Conservation (phyloP, 768 basidiomycete genomes). For the Suillus clintonianus region DNA sequence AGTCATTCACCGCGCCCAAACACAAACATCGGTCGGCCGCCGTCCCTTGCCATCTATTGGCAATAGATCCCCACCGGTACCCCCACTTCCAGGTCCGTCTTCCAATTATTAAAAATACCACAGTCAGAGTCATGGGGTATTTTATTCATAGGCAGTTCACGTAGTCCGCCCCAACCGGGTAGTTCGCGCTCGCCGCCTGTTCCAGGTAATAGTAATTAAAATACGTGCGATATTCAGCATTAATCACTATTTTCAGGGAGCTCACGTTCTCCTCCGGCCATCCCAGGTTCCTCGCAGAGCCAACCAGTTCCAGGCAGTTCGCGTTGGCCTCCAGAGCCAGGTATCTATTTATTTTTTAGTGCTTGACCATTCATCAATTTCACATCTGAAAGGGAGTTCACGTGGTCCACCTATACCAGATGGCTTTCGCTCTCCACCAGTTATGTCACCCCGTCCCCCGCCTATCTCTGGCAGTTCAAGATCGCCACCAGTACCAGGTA, state of each 20-base stretch:
- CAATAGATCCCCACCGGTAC: not conserved
- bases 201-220: slow-evolving; percentile 1
- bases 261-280: not conserved
- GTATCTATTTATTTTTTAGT: not conserved
- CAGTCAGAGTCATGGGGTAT: not conserved
- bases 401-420: not conserved
- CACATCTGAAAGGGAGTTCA: not conserved
- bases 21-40: slow-evolving; percentile 23
- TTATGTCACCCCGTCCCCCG: not conserved
- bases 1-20: slow-evolving; percentile 2
- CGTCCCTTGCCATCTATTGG: slow-evolving; percentile 27
- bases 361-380: not conserved
- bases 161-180: not conserved
- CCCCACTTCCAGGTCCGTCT: slow-evolving; percentile 2
- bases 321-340: not conserved
- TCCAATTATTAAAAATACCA: not conserved
- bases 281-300: not conserved
- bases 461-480: not conserved
- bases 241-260: not conserved
- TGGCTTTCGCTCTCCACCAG: not conserved
- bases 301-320: not conserved
- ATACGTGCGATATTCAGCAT: not conserved
- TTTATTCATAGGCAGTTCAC: not conserved
- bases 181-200: not conserved
- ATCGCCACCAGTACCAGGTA: not conserved